Evolutionary conservation across 2,329 filamentous ascomycete genomes (phyloP), one percentile per base, ranked within the genome.

Genomic region (Trichoderma harzianum): DNA sequence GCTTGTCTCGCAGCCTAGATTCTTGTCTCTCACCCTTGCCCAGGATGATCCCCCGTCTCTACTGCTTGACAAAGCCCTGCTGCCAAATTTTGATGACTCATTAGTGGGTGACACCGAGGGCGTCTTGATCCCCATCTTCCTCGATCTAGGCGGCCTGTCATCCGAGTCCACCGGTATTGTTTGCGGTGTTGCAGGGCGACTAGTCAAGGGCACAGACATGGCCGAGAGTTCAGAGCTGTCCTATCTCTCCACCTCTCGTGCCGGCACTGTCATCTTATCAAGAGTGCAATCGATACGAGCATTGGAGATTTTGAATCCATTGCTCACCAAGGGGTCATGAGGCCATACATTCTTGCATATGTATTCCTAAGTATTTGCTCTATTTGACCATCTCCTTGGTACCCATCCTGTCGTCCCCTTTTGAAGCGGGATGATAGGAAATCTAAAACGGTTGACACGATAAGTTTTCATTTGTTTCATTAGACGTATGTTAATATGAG

Each of bases 161-260:
- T 87, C 95, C 55, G 94, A 97, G 80, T 94, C 94, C 8, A 97
- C 95, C 0, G 95, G 95, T 26, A 98, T 99, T 72, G 94, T 99
- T 4, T 98, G 95, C 76, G 95, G 96, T 32, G 93, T 99, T 2
- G 95, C 95, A 0, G 93, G 94, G 30, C 88, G 90, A 69, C 85
- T 98, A 32, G 92, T 94, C 1, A 89, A 92, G 64, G 92, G 93
- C 60, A 91, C 93, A 80, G 82, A 85, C 69, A 83, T 83, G 76
- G 79, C 80, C 39, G 83, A 84, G 72, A 86, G 82, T 75, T 89
- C 93, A 1, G 94, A 98, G 79, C 90, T 98, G 82, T 95, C 92
- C 72, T 98, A 98, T 80, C 84, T 98, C 74, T 96, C 92, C 73
- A 98, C 95, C 0, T 94, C 94, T 5, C 88, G 92, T 55, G 94